Percentiles rank a stretch among this genome's conserved stretches.
Conservation (phyloP, 305 asterid genomes). For the Petunia hybrid region DNA sequence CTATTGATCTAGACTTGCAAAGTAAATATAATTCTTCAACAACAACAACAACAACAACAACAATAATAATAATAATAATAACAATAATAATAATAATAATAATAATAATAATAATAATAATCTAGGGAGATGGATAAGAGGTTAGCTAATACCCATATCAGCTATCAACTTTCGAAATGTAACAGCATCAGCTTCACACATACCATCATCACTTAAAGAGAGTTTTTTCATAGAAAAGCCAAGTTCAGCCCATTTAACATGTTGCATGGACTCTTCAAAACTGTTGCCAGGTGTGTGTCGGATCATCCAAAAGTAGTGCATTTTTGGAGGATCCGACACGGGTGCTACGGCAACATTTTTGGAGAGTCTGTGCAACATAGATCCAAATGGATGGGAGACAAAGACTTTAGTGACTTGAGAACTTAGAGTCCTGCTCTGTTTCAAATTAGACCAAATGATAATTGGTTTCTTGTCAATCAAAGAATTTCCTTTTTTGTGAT, state of each 20-base stretch:
- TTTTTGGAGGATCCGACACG: too few species aligned
- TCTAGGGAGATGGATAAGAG: constrained; percentile 15
- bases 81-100: too few species aligned
- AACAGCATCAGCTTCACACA: constrained; percentile 22
- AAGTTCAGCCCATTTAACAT: not conserved
- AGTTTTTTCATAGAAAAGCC: not conserved
- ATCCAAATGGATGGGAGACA: not conserved
- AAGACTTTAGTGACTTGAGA: not conserved
- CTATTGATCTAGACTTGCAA: constrained; percentile 9
- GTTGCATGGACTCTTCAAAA: too few species aligned
- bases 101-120: not conserved
- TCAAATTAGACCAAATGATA: constrained; percentile 25
- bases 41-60: too few species aligned
- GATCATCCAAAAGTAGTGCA: too few species aligned
- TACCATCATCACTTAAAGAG: constrained; percentile 1
- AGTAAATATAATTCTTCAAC: constrained; percentile 8
- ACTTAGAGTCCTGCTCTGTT: constrained; percentile 6
- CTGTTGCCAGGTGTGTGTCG: too few species aligned
- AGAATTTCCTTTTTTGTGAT: not conserved
- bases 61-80: too few species aligned
- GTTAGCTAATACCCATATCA: not conserved
- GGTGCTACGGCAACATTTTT: too few species aligned
- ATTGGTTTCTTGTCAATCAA: not conserved
- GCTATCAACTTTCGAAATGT: constrained; percentile 6
- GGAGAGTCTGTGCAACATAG: too few species aligned